These are phyloP conservation scores for Mrakia gelida DNA, from an alignment of 768 basidiomycete genomes.

Conservation along the genomic window DNA sequence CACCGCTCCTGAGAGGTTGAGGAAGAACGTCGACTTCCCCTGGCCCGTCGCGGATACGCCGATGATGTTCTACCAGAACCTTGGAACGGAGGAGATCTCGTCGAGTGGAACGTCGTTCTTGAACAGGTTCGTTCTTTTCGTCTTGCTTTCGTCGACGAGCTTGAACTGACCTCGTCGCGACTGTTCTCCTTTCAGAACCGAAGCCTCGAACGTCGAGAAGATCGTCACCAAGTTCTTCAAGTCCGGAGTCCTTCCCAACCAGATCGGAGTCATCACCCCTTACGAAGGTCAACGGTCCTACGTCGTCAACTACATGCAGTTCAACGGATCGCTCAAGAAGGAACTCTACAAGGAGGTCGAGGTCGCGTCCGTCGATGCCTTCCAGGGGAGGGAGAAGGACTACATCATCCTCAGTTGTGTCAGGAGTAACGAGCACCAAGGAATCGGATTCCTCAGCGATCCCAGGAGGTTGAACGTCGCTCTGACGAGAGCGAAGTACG, in stretches of 20 bases:
- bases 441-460: conserved; percentile 98
- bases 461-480: conserved; percentile 95
- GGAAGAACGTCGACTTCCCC: conserved; percentile 98
- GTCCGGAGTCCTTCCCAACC: conserved; percentile 87
- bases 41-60: conserved; percentile 97
- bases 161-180: background rate
- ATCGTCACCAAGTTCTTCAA: conserved; percentile 99
- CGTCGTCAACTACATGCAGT: conserved; percentile 99
- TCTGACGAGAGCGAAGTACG: conserved; percentile 94
- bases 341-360: conserved; percentile 99
- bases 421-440: conserved; percentile 97
- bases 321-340: conserved; percentile 98
- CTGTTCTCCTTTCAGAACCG: conserved; percentile 59
- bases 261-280: conserved; percentile 97
- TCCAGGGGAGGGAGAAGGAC: conserved; percentile 99
- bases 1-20: conserved; percentile 90
- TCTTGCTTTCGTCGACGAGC: background rate
- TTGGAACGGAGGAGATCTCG: conserved; percentile 98
- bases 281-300: conserved; percentile 99
- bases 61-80: conserved; percentile 99
- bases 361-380: conserved; percentile 97
- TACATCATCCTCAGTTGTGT: conserved; percentile 98
- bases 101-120: conserved; percentile 97
- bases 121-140: conserved; percentile 59
- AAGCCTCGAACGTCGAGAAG: conserved; percentile 98